These are phyloP conservation scores for Penicillium concentricum DNA, from an alignment of 2,329 filamentous ascomycete species.

Conservation along the genomic window DNA sequence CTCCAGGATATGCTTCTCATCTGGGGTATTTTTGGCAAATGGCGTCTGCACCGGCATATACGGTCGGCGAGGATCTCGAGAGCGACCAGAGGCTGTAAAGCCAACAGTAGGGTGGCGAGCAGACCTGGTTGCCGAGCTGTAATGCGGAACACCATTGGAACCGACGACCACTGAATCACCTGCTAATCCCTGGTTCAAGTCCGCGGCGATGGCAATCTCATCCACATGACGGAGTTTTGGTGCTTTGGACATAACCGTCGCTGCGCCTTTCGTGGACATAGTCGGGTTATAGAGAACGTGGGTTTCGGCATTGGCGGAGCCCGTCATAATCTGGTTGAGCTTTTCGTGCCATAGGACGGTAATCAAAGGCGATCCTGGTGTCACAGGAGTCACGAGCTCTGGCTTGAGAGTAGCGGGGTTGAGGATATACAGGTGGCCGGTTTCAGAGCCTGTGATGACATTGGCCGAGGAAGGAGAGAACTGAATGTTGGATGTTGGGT, in stretches of 20 bases:
- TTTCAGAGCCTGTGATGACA: constrained; percentile 84
- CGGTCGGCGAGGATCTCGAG: constrained; percentile 78
- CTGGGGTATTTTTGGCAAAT: constrained; percentile 85
- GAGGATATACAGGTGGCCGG: constrained; percentile 85
- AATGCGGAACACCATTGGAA: constrained; percentile 68
- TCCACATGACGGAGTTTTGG: constrained; percentile 95
- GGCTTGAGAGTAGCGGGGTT: constrained; percentile 87
- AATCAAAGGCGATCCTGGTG: constrained; percentile 77
- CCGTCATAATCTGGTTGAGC: constrained; percentile 93
- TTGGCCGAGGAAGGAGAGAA: constrained; percentile 82
- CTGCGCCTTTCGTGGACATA: constrained; percentile 77
- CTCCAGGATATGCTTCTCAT: constrained; percentile 83
- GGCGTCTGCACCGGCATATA: constrained; percentile 81
- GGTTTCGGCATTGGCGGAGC: constrained; percentile 85
- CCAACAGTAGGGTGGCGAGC: constrained; percentile 68
- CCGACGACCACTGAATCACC: constrained; percentile 77
- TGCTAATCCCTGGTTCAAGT: constrained; percentile 76
- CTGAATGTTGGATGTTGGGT: constrained; percentile 79
- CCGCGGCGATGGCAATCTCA: constrained; percentile 87
- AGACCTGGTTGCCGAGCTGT: constrained; percentile 64
- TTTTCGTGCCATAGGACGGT: constrained; percentile 88
- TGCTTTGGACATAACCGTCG: constrained; percentile 85
- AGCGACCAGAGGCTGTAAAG: constrained; percentile 73
- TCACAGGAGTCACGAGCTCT: constrained; percentile 85
- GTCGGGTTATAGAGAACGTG: constrained; percentile 87